Base-by-base conservation (phyloP, 768 basidiomycete genomes). In the Termitomyces sp. region DNA sequence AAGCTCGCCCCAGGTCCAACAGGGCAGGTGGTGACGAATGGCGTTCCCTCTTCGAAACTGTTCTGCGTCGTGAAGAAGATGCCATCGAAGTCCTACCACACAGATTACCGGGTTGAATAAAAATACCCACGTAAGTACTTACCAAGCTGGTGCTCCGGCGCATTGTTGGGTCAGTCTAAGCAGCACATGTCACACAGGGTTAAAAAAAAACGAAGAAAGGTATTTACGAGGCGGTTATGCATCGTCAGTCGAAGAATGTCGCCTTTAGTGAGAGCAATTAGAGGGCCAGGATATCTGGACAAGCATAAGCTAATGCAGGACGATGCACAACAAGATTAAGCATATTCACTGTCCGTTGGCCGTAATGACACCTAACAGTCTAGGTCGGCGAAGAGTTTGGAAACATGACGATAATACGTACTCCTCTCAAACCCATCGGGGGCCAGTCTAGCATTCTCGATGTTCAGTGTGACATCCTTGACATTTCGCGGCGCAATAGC, bases 1-100 rank as follows among this genome's bases (percentile, higher is more conserved):
- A 68, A 74, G 13, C 66, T 67, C 16, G 66, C 61, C 4, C 63
- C 64, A 1, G 71, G 73, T 13, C 65, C 66, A 50, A 74, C 68
- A 0, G 73, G 73, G 58, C 73, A 74, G 16, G 55, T 54, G n/a
- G 58, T 57, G 11, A 60, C 58, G 30, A 60, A 67, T 7, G 70
- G 64, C 20, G 73, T 41, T 0, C 69, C 70, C 50, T 66, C 65
- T 39, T 73, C 61, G 58, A 59, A 69, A 7, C 57, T 41, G 31
- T 67, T 66, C 18, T 58, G 63, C 37, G 60, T 57, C 42, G 63
- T 49, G 55, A 66, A 63, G 47, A 70, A 64, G 44, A 67, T 59
- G 24, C 63, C 68, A 46, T 72, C 67, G 58, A 68, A 67, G 31
- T 65, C 51, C 62, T 63, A 13, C 15, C 5, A 18, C 8, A 9